Evolutionary conservation across 306 rosid genomes (phyloP), one percentile per base, ranked within the genome.

Genomic region (Albizia julibrissin): DNA sequence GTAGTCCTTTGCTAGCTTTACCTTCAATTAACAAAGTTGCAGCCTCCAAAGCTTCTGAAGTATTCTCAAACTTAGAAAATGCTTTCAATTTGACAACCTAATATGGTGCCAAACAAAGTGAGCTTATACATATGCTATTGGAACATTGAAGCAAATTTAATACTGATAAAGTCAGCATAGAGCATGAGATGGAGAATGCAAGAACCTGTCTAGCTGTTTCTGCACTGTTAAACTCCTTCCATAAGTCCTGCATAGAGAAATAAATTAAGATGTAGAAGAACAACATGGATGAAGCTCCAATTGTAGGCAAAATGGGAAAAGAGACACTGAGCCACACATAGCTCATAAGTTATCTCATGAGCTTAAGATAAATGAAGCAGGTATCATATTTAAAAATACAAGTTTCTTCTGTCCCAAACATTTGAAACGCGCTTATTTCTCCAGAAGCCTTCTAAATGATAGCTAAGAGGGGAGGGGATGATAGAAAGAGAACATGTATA

Each of bases 61-160:
- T 95, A 79, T 93, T 93, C 46, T 91, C 98, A 68, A 93, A 95
- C 83, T 93, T 93, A 39, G 94, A 92, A 83, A 95, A 95, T 18
- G 98, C 98, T 86, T 93, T 90, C 89, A 95, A 83, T 83, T 91
- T 88, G 67, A 93, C 94, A 58, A 92, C 89, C 99, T 95, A 73
- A 49, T 18, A 72, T 52, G 21, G 24, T 39, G 54, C 31, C 21
- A 75, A 11, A 33, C 14, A 12, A 12, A 4, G 67, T 81, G 46
- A 86, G 83, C 26, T 76, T 79, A 9, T 22, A 13, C 24, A 72
- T 24, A 58, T 3, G 6, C 39, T 33, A 68, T 34, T 15, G 43
- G 16, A 80, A 33, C 44, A 11, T 15, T 34, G 1, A 49, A 33
- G 26, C 37, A 64, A 54, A 3, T 24, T 6, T 6, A 78, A 42